Evolutionary conservation across 2,329 filamentous ascomycete genomes (phyloP).

Genomic region (Penicillium aurantiogriseum): DNA sequence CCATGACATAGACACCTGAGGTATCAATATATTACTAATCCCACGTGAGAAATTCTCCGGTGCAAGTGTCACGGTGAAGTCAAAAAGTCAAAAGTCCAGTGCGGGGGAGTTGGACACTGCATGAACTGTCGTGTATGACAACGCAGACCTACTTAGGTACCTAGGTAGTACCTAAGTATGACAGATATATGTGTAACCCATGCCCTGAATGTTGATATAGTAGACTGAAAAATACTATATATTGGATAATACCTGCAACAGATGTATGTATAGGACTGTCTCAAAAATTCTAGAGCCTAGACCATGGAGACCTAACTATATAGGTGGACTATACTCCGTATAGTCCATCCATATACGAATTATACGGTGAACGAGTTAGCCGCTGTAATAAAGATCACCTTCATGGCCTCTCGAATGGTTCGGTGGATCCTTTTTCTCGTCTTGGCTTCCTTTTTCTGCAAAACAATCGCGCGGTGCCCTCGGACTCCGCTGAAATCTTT

Average conservation of each 20-base stretch:
- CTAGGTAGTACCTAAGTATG: background rate
- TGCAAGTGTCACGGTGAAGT: background rate
- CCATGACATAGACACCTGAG: background rate
- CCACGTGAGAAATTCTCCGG: background rate
- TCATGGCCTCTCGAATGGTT: background rate
- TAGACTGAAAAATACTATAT: background rate
- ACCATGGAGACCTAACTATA: background rate
- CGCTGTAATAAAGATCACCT: background rate
- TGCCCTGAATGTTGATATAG: too few species aligned
- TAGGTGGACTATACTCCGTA: too few species aligned
- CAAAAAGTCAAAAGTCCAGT: too few species aligned
- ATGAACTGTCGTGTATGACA: background rate
- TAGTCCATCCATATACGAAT: background rate
- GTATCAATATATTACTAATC: background rate
- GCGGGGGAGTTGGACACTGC: too few species aligned
- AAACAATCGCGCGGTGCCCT: conserved; percentile 15
- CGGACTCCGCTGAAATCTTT: conserved; percentile 8
- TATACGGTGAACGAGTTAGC: background rate
- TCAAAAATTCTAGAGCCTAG: background rate
- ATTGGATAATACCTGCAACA: background rate
- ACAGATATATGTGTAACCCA: background rate
- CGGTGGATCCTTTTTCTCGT: conserved; percentile 11
- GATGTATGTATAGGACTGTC: background rate
- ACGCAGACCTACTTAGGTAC: background rate
- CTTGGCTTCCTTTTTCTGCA: conserved; percentile 26